A percentile compares a stretch with the other conserved stretches of the same genome.
Evolutionary conservation across 2,329 filamentous ascomycete species (phyloP).

Genomic region (Diplodia mutila): DNA sequence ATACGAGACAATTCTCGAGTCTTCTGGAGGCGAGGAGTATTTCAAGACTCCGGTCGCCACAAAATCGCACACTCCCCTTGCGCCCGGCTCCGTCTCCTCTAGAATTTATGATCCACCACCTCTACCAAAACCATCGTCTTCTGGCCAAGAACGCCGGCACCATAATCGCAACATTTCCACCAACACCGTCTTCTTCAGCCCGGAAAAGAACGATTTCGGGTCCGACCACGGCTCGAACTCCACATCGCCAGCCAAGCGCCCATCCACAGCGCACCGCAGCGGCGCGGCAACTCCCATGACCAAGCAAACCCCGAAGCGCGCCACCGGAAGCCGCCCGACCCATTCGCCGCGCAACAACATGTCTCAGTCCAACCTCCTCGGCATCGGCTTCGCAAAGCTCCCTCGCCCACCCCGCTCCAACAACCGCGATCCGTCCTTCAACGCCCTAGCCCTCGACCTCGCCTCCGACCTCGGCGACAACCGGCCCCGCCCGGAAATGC

Average conservation of each 20-base stretch:
- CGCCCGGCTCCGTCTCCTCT: slow-evolving; percentile 31
- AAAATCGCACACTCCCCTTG: slow-evolving; percentile 34
- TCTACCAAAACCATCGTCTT: slow-evolving; percentile 38
- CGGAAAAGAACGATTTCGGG: slow-evolving; percentile 56
- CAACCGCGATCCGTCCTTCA: slow-evolving; percentile 64
- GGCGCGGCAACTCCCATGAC: slow-evolving; percentile 40
- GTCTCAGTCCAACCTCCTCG: slow-evolving; percentile 55
- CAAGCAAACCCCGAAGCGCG: slow-evolving; percentile 9
- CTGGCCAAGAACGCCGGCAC: neutral
- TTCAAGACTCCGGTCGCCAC: slow-evolving; percentile 49
- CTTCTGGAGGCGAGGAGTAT: slow-evolving; percentile 42
- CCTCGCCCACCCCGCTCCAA: slow-evolving; percentile 52
- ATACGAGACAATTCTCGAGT: slow-evolving; percentile 37
- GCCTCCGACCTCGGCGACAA: slow-evolving; percentile 73
- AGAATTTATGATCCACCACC: slow-evolving; percentile 28
- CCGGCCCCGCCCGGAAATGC: slow-evolving; percentile 49
- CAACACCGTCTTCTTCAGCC: slow-evolving; percentile 84
- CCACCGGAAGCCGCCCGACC: slow-evolving; percentile 35
- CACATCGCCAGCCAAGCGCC: slow-evolving; percentile 38
- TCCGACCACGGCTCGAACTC: slow-evolving; percentile 45
- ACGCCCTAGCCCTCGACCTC: slow-evolving; percentile 64
- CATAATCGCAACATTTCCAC: slow-evolving; percentile 75
- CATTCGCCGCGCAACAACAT: slow-evolving; percentile 33
- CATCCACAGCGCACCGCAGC: slow-evolving; percentile 35
- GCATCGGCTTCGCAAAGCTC: slow-evolving; percentile 62